Conservation (phyloP, 768 basidiomycete genomes). For the Phaeotremella skinneri region DNA sequence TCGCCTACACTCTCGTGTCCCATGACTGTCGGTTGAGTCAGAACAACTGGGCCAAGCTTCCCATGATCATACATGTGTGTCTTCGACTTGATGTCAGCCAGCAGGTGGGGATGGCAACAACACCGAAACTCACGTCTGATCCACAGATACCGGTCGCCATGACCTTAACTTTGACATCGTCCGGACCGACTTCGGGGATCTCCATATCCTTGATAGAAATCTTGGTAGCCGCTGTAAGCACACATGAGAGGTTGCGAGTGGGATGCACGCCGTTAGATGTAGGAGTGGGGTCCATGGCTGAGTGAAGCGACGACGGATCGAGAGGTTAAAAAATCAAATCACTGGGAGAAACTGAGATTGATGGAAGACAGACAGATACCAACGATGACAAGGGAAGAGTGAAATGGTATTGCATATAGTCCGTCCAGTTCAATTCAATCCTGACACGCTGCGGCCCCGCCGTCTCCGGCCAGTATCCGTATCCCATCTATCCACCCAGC, state of each 20-base stretch:
- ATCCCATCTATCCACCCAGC: too few species aligned
- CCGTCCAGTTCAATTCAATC: too few species aligned
- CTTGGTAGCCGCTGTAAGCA: neutral
- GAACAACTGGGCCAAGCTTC: neutral
- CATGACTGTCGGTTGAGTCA: neutral
- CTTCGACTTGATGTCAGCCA: neutral
- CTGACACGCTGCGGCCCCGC: too few species aligned
- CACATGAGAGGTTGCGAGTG: neutral
- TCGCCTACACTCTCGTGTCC: slow-evolving; percentile 8
- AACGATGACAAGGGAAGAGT: too few species aligned
- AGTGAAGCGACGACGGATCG: neutral
- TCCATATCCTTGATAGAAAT: slow-evolving; percentile 8
- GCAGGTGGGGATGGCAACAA: neutral
- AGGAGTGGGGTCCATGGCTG: neutral
- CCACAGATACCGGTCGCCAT: slow-evolving; percentile 25
- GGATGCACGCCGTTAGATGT: neutral
- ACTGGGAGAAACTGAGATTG: neutral
- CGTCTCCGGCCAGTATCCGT: too few species aligned
- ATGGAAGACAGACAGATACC: too few species aligned
- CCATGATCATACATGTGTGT: slow-evolving; percentile 14
- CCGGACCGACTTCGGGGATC: slow-evolving; percentile 20
- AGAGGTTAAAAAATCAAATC: neutral
- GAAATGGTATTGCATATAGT: too few species aligned
- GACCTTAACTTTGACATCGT: slow-evolving; percentile 19
- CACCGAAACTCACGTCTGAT: neutral